These are phyloP conservation scores for Dentiscutata heterogama DNA, from an alignment of 371 early-diverging fungal species.

Conservation along the genomic window DNA sequence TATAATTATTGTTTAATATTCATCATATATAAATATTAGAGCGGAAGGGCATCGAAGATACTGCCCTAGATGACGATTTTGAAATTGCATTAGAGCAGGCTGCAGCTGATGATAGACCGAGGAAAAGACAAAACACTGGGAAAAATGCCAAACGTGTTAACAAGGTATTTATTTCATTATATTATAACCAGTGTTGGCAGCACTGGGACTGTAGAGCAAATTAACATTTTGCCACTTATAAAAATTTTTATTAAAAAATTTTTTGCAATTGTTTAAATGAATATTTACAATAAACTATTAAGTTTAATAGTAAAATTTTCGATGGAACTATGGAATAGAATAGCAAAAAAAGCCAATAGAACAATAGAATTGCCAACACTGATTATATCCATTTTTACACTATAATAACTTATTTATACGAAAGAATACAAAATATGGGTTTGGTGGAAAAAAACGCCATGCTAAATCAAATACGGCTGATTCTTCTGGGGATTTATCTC, in stretches of 20 bases:
- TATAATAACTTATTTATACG: not conserved
- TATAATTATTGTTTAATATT: not conserved
- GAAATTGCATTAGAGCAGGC: constrained; percentile 84
- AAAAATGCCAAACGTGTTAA: constrained; percentile 46
- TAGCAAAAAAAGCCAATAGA: too few species aligned
- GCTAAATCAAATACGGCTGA: constrained; percentile 86
- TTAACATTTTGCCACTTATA: too few species aligned
- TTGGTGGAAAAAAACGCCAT: constrained; percentile 87
- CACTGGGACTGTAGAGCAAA: not conserved
- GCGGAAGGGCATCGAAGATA: constrained; percentile 68
- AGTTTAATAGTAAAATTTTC: not conserved
- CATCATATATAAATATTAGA: constrained; percentile 53
- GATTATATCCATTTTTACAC: too few species aligned
- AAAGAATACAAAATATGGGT: constrained; percentile 81
- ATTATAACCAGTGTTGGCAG: not conserved
- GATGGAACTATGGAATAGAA: too few species aligned
- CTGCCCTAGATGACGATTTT: constrained; percentile 79
- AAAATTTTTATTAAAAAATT: too few species aligned
- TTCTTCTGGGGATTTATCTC: constrained; percentile 75
- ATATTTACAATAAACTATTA: too few species aligned
- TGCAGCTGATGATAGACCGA: constrained; percentile 55
- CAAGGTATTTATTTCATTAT: constrained; percentile 48
- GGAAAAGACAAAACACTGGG: constrained; percentile 48
- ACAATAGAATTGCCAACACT: too few species aligned
- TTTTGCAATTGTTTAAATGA: too few species aligned